Evolutionary conservation across 371 early-diverging fungal genomes (phyloP).

Genomic region (Apophysomyces elegans): DNA sequence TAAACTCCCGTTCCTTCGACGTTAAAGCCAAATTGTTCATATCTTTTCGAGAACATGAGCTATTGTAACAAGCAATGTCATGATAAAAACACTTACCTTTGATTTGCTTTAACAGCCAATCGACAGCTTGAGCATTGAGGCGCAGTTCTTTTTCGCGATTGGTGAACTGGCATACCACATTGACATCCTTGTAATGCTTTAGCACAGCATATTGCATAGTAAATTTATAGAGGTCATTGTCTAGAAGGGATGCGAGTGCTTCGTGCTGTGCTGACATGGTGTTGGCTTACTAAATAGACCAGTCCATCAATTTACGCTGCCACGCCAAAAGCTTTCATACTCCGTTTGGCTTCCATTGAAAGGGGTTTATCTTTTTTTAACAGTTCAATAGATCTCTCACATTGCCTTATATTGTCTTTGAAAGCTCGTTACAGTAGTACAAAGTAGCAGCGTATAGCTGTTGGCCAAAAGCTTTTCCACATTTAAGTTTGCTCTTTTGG

Average conservation of each 20-base stretch:
- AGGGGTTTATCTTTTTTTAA: too few relatives aligned
- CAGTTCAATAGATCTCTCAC: too few relatives aligned
- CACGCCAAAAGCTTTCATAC: too few relatives aligned
- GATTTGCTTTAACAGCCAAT: slow-evolving; percentile 55
- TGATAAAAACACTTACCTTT: slow-evolving; percentile 31
- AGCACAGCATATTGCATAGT: slow-evolving; percentile 82
- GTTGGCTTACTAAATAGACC: background rate
- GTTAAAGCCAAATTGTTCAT: slow-evolving; percentile 48
- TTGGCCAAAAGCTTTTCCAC: too few relatives aligned
- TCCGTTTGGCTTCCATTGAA: too few relatives aligned
- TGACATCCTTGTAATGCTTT: slow-evolving; percentile 69
- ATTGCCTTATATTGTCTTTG: too few relatives aligned
- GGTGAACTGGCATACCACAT: slow-evolving; percentile 70
- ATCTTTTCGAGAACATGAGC: slow-evolving; percentile 20
- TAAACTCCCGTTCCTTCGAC: slow-evolving; percentile 56
- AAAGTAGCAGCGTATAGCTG: too few relatives aligned
- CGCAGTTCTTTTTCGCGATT: slow-evolving; percentile 59
- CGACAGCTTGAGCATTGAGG: slow-evolving; percentile 48
- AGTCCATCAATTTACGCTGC: too few relatives aligned
- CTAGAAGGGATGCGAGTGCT: slow-evolving; percentile 57
- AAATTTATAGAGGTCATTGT: slow-evolving; percentile 84
- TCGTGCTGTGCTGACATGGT: slow-evolving; percentile 25
- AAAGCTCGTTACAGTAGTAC: too few relatives aligned
- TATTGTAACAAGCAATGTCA: background rate
- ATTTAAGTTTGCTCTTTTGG: too few relatives aligned